Evolutionary conservation across 2,329 filamentous ascomycete species (phyloP).

Genomic region (Penicillium sclerotiorum): DNA sequence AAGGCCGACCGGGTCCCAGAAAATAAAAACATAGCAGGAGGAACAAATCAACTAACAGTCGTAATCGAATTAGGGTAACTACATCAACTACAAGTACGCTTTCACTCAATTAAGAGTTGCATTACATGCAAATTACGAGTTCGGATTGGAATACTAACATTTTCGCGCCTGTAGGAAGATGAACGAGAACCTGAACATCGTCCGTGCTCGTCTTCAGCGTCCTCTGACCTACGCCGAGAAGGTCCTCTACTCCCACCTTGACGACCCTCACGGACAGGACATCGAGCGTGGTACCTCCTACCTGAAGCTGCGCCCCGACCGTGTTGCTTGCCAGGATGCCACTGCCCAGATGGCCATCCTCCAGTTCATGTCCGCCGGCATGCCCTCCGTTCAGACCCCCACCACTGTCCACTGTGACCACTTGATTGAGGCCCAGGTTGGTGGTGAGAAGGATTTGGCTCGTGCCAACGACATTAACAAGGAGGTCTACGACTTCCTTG

Average conservation of each 20-base stretch:
- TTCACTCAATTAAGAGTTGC: not conserved
- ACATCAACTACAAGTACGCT: slow-evolving; percentile 85
- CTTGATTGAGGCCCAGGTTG: slow-evolving; percentile 96
- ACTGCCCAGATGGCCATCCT: slow-evolving; percentile 99
- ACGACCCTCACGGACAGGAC: slow-evolving; percentile 93
- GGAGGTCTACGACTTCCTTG: slow-evolving; percentile 98
- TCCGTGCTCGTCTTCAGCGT: slow-evolving; percentile 84
- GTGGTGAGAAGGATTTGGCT: slow-evolving; percentile 89
- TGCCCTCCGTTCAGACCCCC: slow-evolving; percentile 92
- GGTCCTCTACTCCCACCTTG: slow-evolving; percentile 97
- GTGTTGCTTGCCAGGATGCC: slow-evolving; percentile 98
- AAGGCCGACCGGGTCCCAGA: not conserved
- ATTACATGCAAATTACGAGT: not conserved
- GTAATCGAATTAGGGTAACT: slow-evolving; percentile 64
- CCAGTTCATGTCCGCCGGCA: slow-evolving; percentile 99
- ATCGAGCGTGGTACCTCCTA: slow-evolving; percentile 96
- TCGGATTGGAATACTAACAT: slow-evolving; percentile 26
- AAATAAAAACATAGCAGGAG: not conserved
- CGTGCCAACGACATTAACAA: slow-evolving; percentile 94
- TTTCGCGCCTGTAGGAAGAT: slow-evolving; percentile 71
- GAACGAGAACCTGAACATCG: slow-evolving; percentile 93
- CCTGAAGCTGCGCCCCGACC: slow-evolving; percentile 93
- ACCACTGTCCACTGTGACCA: slow-evolving; percentile 98
- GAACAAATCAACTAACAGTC: slow-evolving; percentile 32
- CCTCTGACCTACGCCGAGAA: slow-evolving; percentile 97